These are phyloP conservation scores for Thraustochytrium sp. DNA, from an alignment of 352 stramenopile species.

Conservation along the genomic window DNA sequence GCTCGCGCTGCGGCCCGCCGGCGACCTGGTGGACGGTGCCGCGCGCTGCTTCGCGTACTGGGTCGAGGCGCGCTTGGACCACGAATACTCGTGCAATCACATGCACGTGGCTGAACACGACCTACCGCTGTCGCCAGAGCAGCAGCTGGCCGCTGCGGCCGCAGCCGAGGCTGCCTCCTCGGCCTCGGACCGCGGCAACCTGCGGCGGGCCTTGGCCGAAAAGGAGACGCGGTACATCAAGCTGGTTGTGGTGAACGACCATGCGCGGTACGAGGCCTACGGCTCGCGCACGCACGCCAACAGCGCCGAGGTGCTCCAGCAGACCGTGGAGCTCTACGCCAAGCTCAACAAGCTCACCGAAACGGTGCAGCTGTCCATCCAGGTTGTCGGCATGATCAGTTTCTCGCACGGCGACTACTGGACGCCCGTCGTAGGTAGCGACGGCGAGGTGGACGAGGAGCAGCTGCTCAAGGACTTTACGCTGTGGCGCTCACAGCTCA, in stretches of 20 bases:
- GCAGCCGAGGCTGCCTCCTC: neutral
- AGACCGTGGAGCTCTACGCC: neutral
- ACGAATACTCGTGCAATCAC: neutral
- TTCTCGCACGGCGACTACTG: slow-evolving; percentile 38
- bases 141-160: neutral
- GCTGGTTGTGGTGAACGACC: slow-evolving; percentile 37
- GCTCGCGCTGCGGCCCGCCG: neutral
- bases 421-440: neutral
- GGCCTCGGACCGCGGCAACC: neutral
- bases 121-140: neutral
- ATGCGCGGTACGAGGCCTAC: neutral
- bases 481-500: slow-evolving; percentile 14
- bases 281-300: neutral
- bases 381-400: slow-evolving; percentile 38
- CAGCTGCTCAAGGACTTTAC: slow-evolving; percentile 4
- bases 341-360: slow-evolving; percentile 29
- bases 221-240: slow-evolving; percentile 40
- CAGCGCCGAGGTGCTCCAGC: neutral
- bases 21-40: neutral
- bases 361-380: neutral
- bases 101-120: neutral
- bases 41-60: neutral
- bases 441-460: neutral
- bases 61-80: neutral
- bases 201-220: neutral